Evolutionary conservation across 106 monocot species (phyloP), one percentile per base, ranked within the genome.

Genomic region (Posidonia australis): DNA sequence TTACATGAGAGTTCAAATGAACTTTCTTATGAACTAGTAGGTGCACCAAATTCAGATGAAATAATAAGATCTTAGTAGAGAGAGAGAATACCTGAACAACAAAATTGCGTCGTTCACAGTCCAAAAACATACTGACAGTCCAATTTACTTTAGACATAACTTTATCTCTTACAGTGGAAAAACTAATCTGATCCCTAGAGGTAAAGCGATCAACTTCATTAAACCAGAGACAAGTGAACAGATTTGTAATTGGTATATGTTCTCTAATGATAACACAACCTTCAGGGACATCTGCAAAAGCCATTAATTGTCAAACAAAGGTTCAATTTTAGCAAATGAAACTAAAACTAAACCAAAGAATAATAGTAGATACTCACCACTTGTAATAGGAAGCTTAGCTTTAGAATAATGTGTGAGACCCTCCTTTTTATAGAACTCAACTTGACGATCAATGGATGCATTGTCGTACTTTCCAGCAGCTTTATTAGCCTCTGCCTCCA

Each of bases 181-280:
- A 75, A 56, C 80, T 80, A 3, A 80, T 51, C 30, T 80, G 80
- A 67, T 75, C 74, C 32, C 80, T 80, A 13, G 80, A 74, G 25
- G 80, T 80, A 63, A 75, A 80, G 18, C 74, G 75, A 63, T 80
- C 80, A 48, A 80, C 80, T 46, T 80, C 80, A 54, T 80, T 80
- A 62, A 80, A 80, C 80, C 80, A 80, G 51, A 80, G 80, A 67
- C 80, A 80, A 14, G 67, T 80, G 63, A 80, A 80, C 18, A 80
- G 80, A 44, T 80, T 80, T 13, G 80, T 75, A 19, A 80, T 71
- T 22, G 80, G 75, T 12, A 57, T 71, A 55, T 80, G 80, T 44
- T 80, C 80, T 51, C 62, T 66, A 41, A 80, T 75, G 42, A 75
- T 75, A 5, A 80, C 80, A 63, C 75, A 75, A 43, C 80, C 80